A percentile compares a stretch with the other conserved stretches of the same genome.
These are phyloP conservation scores for Sanghuangporus weigelae DNA, from an alignment of 1,284 basidiomycete genomes.

Conservation along the genomic window DNA sequence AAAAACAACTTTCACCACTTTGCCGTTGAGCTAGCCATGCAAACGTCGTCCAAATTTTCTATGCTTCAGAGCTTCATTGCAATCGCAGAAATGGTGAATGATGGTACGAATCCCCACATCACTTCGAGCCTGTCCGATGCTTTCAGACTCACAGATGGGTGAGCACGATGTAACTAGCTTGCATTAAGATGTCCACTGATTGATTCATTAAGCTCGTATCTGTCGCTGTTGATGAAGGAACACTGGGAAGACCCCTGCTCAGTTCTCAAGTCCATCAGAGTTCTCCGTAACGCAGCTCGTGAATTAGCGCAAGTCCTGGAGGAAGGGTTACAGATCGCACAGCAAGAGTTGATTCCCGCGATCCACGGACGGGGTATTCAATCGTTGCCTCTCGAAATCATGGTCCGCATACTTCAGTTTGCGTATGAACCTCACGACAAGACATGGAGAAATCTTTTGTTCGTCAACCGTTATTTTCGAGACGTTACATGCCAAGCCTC, in stretches of 20 bases:
- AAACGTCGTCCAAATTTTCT: too few species aligned
- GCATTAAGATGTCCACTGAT: neutral
- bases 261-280: neutral
- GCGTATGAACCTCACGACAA: neutral
- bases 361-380: neutral
- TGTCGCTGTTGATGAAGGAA: neutral
- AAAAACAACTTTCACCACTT: too few species aligned
- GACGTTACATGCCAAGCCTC: neutral
- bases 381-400: neutral
- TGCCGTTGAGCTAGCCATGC: too few species aligned
- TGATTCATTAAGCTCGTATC: neutral
- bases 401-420: neutral
- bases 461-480: neutral
- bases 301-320: neutral
- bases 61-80: too few species aligned
- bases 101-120: too few species aligned
- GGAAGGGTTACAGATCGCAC: neutral
- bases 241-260: neutral
- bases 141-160: neutral
- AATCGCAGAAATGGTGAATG: too few species aligned
- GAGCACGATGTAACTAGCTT: neutral
- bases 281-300: neutral
- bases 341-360: neutral
- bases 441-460: neutral
- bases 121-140: too few species aligned